A percentile compares a stretch with the other conserved stretches of the same genome.
Evolutionary conservation across 495 filamentous ascomycete species (phyloP).

Genomic region (Aspergillus asperescens): DNA sequence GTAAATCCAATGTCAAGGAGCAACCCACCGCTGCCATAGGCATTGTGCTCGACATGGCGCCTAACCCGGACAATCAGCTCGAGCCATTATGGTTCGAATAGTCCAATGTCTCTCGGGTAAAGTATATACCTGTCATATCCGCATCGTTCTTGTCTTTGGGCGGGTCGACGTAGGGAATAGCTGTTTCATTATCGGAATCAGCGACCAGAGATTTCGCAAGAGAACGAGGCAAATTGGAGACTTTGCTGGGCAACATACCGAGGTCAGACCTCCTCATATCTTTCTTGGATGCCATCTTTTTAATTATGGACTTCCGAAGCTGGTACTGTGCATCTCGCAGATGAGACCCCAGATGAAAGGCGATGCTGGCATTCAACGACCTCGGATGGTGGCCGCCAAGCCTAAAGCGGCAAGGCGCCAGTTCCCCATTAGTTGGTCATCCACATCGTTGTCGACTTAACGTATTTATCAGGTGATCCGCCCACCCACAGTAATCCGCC

Average conservation of each 20-base stretch:
- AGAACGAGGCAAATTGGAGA: not conserved
- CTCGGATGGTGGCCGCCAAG: conserved; percentile 11
- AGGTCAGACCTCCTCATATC: conserved; percentile 84
- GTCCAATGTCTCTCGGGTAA: not conserved
- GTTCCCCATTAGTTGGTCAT: too few relatives aligned
- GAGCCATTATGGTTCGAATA: not conserved
- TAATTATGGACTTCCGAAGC: not conserved
- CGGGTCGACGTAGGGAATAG: conserved; percentile 59
- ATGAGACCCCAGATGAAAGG: not conserved
- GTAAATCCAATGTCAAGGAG: not conserved
- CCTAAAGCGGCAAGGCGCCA: conserved; percentile 14
- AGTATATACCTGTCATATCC: conserved; percentile 48
- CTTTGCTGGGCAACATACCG: conserved; percentile 47
- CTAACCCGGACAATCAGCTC: conserved; percentile 33
- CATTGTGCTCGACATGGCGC: conserved; percentile 74
- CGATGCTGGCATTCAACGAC: conserved; percentile 8
- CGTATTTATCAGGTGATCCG: too few relatives aligned
- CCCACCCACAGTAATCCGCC: too few relatives aligned
- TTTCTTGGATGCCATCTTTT: conserved; percentile 71
- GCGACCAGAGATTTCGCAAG: conserved; percentile 1
- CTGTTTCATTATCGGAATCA: conserved; percentile 33
- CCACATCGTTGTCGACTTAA: too few relatives aligned
- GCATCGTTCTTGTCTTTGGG: conserved; percentile 49
- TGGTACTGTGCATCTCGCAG: not conserved
- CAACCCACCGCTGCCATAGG: conserved; percentile 80